Percentiles rank a stretch among this genome's conserved stretches.
phyloP scores from a whole-genome alignment of 768 basidiomycete genomes.

The Collybia sordida region DNA sequence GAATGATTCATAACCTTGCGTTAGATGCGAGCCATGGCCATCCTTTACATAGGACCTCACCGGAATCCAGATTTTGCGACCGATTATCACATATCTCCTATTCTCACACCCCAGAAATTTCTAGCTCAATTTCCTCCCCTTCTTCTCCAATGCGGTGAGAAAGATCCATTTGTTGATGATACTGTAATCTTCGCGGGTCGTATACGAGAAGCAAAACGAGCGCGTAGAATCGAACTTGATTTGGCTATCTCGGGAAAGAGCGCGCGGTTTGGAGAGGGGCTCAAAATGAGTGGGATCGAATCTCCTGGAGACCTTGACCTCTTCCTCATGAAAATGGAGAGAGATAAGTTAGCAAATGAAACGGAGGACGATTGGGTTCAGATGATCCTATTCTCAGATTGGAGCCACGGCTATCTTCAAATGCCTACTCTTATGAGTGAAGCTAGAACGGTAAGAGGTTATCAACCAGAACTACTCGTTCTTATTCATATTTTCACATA shows the following conservation, averaged over 20 bases:
- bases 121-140: conserved; percentile 94
- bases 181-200: conserved; percentile 96
- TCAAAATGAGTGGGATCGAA: conserved; percentile 57
- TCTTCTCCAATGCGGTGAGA: conserved; percentile 94
- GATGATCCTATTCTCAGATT: conserved; percentile 90
- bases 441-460: conserved; percentile 55
- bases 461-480: background rate
- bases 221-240: conserved; percentile 73
- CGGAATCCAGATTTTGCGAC: conserved; percentile 92
- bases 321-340: conserved; percentile 52
- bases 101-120: conserved; percentile 79
- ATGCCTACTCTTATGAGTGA: conserved; percentile 89
- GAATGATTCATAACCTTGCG: conserved; percentile 5
- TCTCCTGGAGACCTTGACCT: conserved; percentile 29
- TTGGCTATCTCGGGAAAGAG: conserved; percentile 59
- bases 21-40: conserved; percentile 99
- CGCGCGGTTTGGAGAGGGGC: conserved; percentile 57
- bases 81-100: conserved; percentile 95
- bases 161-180: conserved; percentile 93
- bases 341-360: conserved; percentile 61
- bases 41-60: conserved; percentile 92
- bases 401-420: conserved; percentile 97
- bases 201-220: conserved; percentile 91
- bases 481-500: conserved; percentile 13
- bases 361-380: conserved; percentile 94